These are phyloP conservation scores for Wolfiporia cocos DNA, from an alignment of 1,284 basidiomycete species.

Conservation along the genomic window DNA sequence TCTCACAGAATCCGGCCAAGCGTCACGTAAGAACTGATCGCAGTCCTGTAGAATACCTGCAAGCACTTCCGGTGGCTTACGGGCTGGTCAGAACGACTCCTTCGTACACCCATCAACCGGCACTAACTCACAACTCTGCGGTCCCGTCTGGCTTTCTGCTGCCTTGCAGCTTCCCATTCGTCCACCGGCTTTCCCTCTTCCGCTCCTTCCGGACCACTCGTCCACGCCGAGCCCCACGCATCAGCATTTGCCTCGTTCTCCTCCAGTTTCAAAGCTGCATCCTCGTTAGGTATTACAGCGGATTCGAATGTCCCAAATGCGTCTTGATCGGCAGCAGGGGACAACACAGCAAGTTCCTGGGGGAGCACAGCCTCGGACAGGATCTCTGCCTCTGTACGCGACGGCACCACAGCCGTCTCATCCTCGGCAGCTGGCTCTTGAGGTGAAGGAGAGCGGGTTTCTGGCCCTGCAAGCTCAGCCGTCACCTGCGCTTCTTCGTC, in stretches of 20 bases:
- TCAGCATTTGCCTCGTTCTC: slow-evolving; percentile 26
- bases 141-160: slow-evolving; percentile 52
- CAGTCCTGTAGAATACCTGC: slow-evolving; percentile 47
- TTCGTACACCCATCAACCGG: background rate
- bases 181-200: slow-evolving; percentile 31
- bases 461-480: background rate
- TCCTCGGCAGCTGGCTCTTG: background rate
- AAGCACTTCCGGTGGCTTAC: slow-evolving; percentile 69
- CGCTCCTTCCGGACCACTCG: slow-evolving; percentile 9
- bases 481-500: slow-evolving; percentile 3
- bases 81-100: slow-evolving; percentile 8
- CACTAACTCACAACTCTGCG: slow-evolving; percentile 50
- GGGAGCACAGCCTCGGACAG: slow-evolving; percentile 2
- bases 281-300: slow-evolving; percentile 28
- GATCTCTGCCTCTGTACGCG: background rate
- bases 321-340: slow-evolving; percentile 37
- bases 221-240: slow-evolving; percentile 46
- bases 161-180: slow-evolving; percentile 64
- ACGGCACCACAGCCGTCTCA: background rate
- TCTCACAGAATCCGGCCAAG: slow-evolving; percentile 37
- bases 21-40: slow-evolving; percentile 39
- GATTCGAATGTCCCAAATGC: slow-evolving; percentile 60
- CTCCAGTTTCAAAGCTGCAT: slow-evolving; percentile 28
- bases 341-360: slow-evolving; percentile 12
- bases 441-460: background rate